Base-by-base conservation (phyloP, 2,329 filamentous ascomycete species). In the Colletotrichum cereale region DNA sequence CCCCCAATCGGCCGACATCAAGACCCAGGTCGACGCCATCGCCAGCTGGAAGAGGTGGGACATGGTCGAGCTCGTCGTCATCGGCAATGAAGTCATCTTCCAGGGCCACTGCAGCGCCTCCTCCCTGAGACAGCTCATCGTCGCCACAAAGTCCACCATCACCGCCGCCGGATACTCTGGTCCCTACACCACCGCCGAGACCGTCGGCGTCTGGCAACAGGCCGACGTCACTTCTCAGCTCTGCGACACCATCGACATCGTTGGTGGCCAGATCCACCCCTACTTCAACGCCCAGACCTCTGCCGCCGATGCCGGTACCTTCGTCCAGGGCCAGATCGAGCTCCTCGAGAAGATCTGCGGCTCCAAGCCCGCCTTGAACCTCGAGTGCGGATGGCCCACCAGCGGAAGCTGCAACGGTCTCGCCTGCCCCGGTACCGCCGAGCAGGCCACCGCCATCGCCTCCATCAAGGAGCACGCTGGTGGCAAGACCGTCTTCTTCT, bases 51-150 rank as follows among this genome's bases (percentile, higher is more conserved):
- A 67, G 66, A 83, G 93, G 82, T 97, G 92, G 91, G 87, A 90
- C 73, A 81, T 93, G 61, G 92, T 97, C 75, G 89, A 92, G 79
- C 89, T 97, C 77, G 86, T 97, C 75, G 92, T 96, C 40, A 89
- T 97, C 75, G 95, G 94, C 83, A 98, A 98, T 87, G 96, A 98
- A 88, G 91, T 93, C 76, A 85, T 97, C 81, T 93, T 93, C 87
- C 90, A 92, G 85, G 88, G 88, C 73, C 91, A 88, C 87, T 90
- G 88, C 85, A 83, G 87, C 66, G 88, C 91, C 44, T 63, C 78
- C 40, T 84, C 92, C 77, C 92, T 98, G 66, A 90, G 87, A 73
- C 77, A 80, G 53, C 94, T 97, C 82, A 92, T 98, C 83, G 79
- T 80, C 75, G 84, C 88, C 73, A 88, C 90, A 86, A 92, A 91